A percentile compares a stretch with the other conserved stretches of the same genome.
Conservation (phyloP, 768 basidiomycete genomes). For the Trametes coccinea region DNA sequence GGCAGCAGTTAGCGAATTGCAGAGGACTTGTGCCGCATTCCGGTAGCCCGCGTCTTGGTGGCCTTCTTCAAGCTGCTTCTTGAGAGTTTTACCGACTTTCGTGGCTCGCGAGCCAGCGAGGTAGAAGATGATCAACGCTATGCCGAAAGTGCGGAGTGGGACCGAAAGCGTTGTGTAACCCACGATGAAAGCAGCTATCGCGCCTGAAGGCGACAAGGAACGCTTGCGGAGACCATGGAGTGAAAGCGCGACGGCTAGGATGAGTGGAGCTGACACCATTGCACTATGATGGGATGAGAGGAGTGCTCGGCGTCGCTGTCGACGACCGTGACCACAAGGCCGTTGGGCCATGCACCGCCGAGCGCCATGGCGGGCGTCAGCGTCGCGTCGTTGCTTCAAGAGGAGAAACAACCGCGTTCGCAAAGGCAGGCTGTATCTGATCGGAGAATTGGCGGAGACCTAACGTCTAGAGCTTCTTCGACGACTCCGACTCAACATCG, state of each 20-base stretch:
- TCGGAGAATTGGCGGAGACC: too few species aligned
- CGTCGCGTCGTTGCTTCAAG: neutral
- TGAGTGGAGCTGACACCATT: conserved; percentile 23
- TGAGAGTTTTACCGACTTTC: conserved; percentile 78
- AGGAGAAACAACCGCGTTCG: neutral
- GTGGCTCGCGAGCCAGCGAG: conserved; percentile 81
- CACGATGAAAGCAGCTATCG: conserved; percentile 71
- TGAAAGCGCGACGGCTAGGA: conserved; percentile 55
- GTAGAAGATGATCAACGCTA: conserved; percentile 75
- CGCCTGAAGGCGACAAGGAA: conserved; percentile 78
- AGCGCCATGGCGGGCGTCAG: neutral
- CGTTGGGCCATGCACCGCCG: neutral
- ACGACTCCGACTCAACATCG: too few species aligned
- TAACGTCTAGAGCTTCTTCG: too few species aligned
- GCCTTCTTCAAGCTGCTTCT: conserved; percentile 76
- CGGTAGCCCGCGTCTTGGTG: conserved; percentile 76
- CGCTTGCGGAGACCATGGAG: conserved; percentile 70
- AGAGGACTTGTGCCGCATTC: conserved; percentile 77
- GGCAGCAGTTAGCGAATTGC: conserved; percentile 71
- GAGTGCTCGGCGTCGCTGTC: neutral
- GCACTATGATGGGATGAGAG: neutral
- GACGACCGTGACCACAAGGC: neutral
- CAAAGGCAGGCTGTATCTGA: too few species aligned
- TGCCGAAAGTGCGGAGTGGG: conserved; percentile 63
- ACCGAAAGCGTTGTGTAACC: conserved; percentile 74